phyloP scores from a whole-genome alignment of 2,329 filamentous ascomycete species.

The Raffaelea arxii region DNA sequence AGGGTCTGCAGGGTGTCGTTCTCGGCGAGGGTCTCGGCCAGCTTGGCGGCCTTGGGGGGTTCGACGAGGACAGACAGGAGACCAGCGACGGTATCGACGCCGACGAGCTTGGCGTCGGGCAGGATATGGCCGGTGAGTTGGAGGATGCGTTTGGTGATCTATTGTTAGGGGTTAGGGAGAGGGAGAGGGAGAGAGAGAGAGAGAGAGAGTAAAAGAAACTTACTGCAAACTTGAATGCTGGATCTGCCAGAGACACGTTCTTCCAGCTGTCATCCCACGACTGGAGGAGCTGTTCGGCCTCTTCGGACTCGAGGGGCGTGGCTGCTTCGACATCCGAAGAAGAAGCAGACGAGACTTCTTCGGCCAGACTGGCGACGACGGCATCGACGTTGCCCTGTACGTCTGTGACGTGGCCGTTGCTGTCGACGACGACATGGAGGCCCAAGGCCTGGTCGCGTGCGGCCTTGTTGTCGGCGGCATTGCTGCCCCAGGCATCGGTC shows the following conservation, averaged over 20 bases:
- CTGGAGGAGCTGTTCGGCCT: constrained; percentile 32
- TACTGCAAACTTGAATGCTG: constrained; percentile 64
- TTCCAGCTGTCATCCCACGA: constrained; percentile 49
- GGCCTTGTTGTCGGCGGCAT: constrained; percentile 22
- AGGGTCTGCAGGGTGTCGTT: constrained; percentile 38
- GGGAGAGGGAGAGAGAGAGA: constrained; percentile 1
- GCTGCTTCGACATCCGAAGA: constrained; percentile 7
- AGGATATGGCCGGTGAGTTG: constrained; percentile 72
- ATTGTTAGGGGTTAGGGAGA: background rate
- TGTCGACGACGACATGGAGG: constrained; percentile 26
- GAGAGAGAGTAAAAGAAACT: constrained; percentile 21
- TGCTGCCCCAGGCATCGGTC: constrained; percentile 19
- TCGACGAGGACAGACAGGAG: constrained; percentile 45
- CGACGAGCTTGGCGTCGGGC: constrained; percentile 57
- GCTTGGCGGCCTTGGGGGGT: constrained; percentile 47
- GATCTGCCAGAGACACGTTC: constrained; percentile 44
- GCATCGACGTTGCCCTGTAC: constrained; percentile 21
- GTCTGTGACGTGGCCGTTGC: constrained; percentile 27
- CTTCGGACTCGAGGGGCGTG: constrained; percentile 17
- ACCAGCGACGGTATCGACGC: constrained; percentile 41
- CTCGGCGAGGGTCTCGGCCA: constrained; percentile 49
- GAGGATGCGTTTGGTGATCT: constrained; percentile 74
- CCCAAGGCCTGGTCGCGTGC: constrained; percentile 23
- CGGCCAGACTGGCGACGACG: constrained; percentile 16
- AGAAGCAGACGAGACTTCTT: constrained; percentile 3